Evolutionary conservation across 75 land plant genomes (phyloP).

Genomic region (Larix kaempferi): DNA sequence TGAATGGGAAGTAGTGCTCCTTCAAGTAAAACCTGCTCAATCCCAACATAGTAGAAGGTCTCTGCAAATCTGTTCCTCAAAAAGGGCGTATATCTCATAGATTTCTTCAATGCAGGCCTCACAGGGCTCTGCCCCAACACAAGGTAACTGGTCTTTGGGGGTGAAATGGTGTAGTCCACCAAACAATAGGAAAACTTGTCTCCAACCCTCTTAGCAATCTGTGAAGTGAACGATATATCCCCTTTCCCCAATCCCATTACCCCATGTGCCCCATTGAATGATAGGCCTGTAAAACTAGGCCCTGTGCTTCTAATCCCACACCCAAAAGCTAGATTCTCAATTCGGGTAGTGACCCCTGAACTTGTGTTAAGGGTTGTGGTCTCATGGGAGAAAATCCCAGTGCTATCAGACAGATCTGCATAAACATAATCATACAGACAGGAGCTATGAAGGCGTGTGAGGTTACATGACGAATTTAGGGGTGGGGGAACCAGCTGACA

Average conservation of each 20-base stretch:
- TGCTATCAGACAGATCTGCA: conserved; percentile 46
- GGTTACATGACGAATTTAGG: conserved; percentile 27
- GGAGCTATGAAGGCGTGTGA: conserved; percentile 43
- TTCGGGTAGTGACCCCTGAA: conserved; percentile 7
- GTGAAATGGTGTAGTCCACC: conserved; percentile 56
- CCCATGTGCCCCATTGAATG: conserved; percentile 52
- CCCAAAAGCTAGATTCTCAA: conserved; percentile 39
- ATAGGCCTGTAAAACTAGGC: conserved; percentile 40
- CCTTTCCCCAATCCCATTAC: conserved; percentile 78
- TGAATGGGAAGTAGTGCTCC: conserved; percentile 26
- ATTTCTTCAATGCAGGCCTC: conserved; percentile 1
- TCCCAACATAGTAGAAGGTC: conserved; percentile 59
- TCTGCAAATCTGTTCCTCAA: conserved; percentile 39
- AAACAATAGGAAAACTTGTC: conserved; percentile 74
- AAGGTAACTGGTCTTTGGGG: conserved; percentile 52
- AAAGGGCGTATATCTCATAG: conserved; percentile 57
- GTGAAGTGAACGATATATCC: conserved; percentile 55
- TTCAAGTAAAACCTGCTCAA: conserved; percentile 29
- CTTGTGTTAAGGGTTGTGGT: conserved; percentile 36
- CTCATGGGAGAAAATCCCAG: conserved; percentile 58
- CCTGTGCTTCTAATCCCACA: conserved; percentile 55
- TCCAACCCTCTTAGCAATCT: conserved; percentile 45
- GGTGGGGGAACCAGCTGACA: conserved; percentile 45
- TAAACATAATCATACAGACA: conserved; percentile 58
- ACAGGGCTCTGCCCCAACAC: conserved; percentile 30